Evolutionary conservation across 228 moss, liverwort and hornwort species (phyloP), one percentile per base, ranked within the genome.

Genomic region (Sphagnum magellanicum): DNA sequence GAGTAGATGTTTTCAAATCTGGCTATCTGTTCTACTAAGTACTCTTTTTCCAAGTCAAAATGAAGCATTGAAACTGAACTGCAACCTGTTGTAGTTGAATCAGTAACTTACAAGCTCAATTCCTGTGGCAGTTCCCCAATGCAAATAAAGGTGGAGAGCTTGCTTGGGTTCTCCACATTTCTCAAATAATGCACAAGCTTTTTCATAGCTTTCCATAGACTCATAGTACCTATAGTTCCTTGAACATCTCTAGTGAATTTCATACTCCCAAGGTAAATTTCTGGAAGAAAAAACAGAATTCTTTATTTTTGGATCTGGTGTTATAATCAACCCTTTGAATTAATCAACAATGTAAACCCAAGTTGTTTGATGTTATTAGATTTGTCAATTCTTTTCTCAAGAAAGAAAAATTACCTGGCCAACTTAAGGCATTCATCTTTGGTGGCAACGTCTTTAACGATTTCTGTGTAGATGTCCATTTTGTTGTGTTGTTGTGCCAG

Each of bases 401-500:
- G 1, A 32, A 32, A 32, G 32, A 32, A 0, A 16, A 0, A 57
- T 76, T 69, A 93, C 93, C 79, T 84, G 75, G 88, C 97, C 8
- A 98, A 71, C 47, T 78, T 75, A 0, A 59, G 53, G 59, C 83
- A 91, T 76, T 98, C 97, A 59, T 72, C 71, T 65, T 69, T 65
- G 6, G 82, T 84, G 67, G 91, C 97, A 76, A 84, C 67, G 66
- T 90, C 79, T 12, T 86, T 77, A n/a, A 98, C 71, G n/a, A 81
- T 73, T 52, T 87, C 71, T 5, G 81, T 90, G 62, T 98, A 98
- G 4, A 80, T 32, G 16, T 98, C 91, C 77, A 98, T 91, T 5
- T 87, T 81, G 64, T 78, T 90, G 51, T 98, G 84, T 79, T 89
- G 93, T 51, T 91, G 87, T 5, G 97, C 97, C 47, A 98, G 16